phyloP scores from a whole-genome alignment of 2,329 filamentous ascomycete genomes.

The Byssochlamys sp. region DNA sequence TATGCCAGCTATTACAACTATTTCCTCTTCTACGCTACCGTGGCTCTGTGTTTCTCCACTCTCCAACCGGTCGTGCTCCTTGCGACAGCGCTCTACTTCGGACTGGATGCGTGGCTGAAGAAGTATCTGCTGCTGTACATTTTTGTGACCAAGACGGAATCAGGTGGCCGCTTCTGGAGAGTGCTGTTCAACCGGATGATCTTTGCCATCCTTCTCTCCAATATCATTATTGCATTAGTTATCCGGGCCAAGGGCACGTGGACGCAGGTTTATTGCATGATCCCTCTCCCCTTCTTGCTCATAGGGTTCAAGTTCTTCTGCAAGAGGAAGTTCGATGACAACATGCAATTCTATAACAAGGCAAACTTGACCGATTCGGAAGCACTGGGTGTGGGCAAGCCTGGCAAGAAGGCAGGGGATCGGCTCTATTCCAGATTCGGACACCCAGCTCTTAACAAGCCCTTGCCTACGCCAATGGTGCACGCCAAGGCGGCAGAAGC shows the following conservation, averaged over 20 bases:
- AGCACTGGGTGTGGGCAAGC: constrained; percentile 26
- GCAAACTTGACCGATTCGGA: constrained; percentile 47
- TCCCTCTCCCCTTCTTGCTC: constrained; percentile 69
- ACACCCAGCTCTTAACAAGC: constrained; percentile 80
- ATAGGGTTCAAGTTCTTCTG: constrained; percentile 82
- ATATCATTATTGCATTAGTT: constrained; percentile 67
- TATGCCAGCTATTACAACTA: constrained; percentile 98
- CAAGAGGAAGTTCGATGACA: constrained; percentile 61
- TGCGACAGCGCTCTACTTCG: constrained; percentile 81
- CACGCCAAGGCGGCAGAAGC: constrained; percentile 80
- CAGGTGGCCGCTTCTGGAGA: constrained; percentile 85
- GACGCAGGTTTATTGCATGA: constrained; percentile 56
- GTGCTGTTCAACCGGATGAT: constrained; percentile 86
- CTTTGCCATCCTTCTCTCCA: constrained; percentile 68
- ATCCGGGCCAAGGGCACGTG: constrained; percentile 61
- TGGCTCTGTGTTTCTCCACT: constrained; percentile 72
- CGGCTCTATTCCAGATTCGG: constrained; percentile 71
- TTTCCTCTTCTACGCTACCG: constrained; percentile 86
- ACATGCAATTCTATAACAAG: constrained; percentile 71
- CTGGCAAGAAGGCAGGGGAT: constrained; percentile 41
- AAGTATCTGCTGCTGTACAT: constrained; percentile 92
- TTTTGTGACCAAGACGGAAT: constrained; percentile 93
- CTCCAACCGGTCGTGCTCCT: constrained; percentile 81
- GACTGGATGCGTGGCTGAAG: constrained; percentile 77
- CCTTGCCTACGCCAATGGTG: constrained; percentile 89